These are phyloP conservation scores for Berkeleyomyces basicola DNA, from an alignment of 2,329 filamentous ascomycete species.

Conservation along the genomic window DNA sequence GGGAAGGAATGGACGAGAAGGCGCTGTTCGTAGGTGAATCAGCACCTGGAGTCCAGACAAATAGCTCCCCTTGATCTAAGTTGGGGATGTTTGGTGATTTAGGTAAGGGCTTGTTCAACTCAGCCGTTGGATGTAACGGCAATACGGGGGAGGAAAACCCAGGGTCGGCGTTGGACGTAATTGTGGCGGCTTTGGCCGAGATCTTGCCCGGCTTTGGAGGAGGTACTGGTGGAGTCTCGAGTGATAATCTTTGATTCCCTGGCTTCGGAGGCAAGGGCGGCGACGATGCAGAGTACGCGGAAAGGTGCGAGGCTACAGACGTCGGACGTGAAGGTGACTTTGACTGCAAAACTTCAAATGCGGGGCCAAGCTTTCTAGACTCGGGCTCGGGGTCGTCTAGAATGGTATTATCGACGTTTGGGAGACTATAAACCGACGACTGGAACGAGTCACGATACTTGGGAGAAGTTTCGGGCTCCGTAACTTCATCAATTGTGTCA, in stretches of 20 bases:
- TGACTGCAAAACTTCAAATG: slow-evolving; percentile 11
- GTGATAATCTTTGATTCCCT: slow-evolving; percentile 11
- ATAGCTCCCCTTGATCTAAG: slow-evolving; percentile 31
- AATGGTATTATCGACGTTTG: not conserved
- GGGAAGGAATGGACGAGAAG: slow-evolving; percentile 37
- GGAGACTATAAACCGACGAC: slow-evolving; percentile 13
- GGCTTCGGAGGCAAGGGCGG: slow-evolving; percentile 19
- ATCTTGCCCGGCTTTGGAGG: slow-evolving; percentile 1
- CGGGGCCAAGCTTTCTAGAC: slow-evolving; percentile 13
- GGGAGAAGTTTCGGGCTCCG: slow-evolving; percentile 12
- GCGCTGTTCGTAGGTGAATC: slow-evolving; percentile 32
- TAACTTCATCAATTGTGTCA: slow-evolving; percentile 13
- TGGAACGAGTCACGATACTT: slow-evolving; percentile 14
- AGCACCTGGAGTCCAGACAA: slow-evolving; percentile 30
- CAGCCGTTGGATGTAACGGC: slow-evolving; percentile 20
- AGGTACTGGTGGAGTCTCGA: slow-evolving; percentile 13
- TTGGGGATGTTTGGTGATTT: slow-evolving; percentile 33
- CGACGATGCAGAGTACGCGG: slow-evolving; percentile 18
- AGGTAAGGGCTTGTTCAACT: slow-evolving; percentile 37
- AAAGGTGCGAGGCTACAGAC: not conserved
- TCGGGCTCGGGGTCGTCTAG: slow-evolving; percentile 9
- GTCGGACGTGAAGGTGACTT: not conserved
- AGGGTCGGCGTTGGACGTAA: slow-evolving; percentile 16
- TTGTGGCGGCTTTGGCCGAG: slow-evolving; percentile 8
- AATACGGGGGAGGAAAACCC: slow-evolving; percentile 19